These are phyloP conservation scores for Aspergillus persii DNA, from an alignment of 2,329 filamentous ascomycete species.

Conservation along the genomic window DNA sequence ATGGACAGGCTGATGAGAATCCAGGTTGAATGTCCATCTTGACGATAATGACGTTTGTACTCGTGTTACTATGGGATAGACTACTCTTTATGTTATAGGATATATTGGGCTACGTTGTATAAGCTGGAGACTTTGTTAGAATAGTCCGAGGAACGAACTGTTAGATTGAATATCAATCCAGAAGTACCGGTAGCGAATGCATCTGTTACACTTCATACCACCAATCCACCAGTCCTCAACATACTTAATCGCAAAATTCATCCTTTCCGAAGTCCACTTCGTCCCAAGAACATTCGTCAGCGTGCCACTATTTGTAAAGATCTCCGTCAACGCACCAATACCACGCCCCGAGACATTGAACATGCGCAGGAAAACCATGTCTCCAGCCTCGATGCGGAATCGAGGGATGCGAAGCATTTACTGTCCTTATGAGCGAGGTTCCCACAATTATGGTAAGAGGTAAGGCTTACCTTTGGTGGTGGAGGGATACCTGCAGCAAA, in stretches of 20 bases:
- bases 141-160: too few relatives aligned
- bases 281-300: background rate
- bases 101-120: background rate
- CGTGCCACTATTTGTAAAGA: background rate
- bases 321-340: background rate
- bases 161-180: too few relatives aligned
- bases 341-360: background rate
- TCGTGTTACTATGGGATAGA: background rate
- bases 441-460: background rate
- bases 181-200: too few relatives aligned
- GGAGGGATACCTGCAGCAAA: background rate
- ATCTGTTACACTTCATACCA: too few relatives aligned
- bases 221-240: too few relatives aligned
- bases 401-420: slow-evolving; percentile 5
- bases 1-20: background rate
- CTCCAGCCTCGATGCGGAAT: background rate
- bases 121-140: too few relatives aligned
- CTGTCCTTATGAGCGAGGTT: background rate
- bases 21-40: background rate
- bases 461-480: background rate
- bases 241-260: background rate
- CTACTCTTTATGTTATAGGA: background rate
- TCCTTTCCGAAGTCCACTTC: background rate
- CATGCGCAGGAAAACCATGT: background rate
- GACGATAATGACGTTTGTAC: background rate